Percentiles rank a stretch among this genome's conserved stretches.
Evolutionary conservation across 306 rosid genomes (phyloP).

Genomic region (Malus fusca): DNA sequence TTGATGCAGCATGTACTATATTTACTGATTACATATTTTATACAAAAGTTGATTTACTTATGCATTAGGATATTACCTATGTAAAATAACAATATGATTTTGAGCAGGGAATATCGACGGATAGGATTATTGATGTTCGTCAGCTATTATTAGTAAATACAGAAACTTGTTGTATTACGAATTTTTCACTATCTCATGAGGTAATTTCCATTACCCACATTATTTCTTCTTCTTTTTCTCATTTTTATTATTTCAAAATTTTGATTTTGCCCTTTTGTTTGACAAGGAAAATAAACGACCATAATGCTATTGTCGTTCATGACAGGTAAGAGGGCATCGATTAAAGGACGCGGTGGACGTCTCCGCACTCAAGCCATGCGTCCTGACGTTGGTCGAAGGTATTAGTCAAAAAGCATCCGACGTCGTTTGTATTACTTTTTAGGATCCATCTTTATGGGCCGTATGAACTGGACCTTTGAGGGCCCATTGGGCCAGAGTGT

Average conservation of each 20-base stretch:
- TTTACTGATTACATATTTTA: background rate
- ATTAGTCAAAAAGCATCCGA: background rate
- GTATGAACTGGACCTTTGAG: background rate
- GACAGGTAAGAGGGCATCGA: slow-evolving; percentile 73
- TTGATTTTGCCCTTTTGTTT: background rate
- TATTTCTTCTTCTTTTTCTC: background rate
- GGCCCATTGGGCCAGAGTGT: background rate
- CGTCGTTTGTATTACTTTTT: slow-evolving; percentile 10
- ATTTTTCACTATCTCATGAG: slow-evolving; percentile 73
- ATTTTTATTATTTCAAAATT: background rate
- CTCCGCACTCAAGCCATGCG: slow-evolving; percentile 85
- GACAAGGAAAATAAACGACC: background rate
- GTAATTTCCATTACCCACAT: slow-evolving; percentile 25
- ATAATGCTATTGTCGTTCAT: background rate
- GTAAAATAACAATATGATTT: background rate
- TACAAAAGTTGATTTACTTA: background rate
- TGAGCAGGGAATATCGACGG: slow-evolving; percentile 95
- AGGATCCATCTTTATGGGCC: background rate
- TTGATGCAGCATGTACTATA: too few species aligned
- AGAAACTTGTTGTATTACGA: slow-evolving; percentile 69
- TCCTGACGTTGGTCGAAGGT: slow-evolving; percentile 75
- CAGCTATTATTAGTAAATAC: slow-evolving; percentile 60
- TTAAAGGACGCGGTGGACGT: slow-evolving; percentile 80
- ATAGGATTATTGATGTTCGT: slow-evolving; percentile 73
- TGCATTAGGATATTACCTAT: background rate